Percentiles rank a stretch among this genome's conserved stretches.
These are phyloP conservation scores for Apiotrichum porosum DNA, from an alignment of 1,284 basidiomycete genomes.

Conservation along the genomic window DNA sequence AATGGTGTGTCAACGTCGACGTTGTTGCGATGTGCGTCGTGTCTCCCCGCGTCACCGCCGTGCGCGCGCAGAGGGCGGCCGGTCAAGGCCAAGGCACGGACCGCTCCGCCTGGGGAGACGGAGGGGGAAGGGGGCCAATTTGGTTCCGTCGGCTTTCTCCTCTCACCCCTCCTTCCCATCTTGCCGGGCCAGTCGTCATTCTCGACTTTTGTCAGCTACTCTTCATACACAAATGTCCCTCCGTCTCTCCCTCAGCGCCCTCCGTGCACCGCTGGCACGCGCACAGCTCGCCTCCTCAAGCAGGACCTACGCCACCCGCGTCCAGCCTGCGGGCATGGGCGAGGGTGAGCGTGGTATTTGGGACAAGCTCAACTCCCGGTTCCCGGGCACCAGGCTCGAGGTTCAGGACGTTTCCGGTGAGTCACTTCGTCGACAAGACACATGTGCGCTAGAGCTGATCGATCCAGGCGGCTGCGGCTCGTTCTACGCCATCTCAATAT, in stretches of 20 bases:
- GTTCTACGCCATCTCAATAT: slow-evolving; percentile 90
- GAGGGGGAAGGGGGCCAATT: too few species aligned
- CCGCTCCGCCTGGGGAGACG: too few species aligned
- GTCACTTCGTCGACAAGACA: slow-evolving; percentile 25
- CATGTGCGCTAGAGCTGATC: neutral
- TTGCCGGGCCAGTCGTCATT: too few species aligned
- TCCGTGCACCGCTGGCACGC: neutral
- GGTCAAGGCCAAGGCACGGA: too few species aligned
- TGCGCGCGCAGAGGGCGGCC: too few species aligned
- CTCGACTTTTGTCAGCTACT: neutral
- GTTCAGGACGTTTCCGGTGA: slow-evolving; percentile 86
- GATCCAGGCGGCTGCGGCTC: slow-evolving; percentile 82
- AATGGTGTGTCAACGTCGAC: too few species aligned
- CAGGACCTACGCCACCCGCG: slow-evolving; percentile 10
- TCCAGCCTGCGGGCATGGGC: slow-evolving; percentile 31
- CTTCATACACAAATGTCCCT: neutral
- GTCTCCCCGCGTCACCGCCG: too few species aligned
- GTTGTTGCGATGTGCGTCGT: too few species aligned
- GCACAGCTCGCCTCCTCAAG: neutral
- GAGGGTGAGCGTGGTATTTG: slow-evolving; percentile 68
- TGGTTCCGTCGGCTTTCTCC: too few species aligned
- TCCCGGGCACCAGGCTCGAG: slow-evolving; percentile 67
- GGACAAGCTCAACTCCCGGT: slow-evolving; percentile 65
- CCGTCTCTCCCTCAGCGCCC: neutral
- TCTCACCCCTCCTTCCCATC: neutral